Evolutionary conservation across 2,329 filamentous ascomycete species (phyloP).

Genomic region (Alternaria triticina): DNA sequence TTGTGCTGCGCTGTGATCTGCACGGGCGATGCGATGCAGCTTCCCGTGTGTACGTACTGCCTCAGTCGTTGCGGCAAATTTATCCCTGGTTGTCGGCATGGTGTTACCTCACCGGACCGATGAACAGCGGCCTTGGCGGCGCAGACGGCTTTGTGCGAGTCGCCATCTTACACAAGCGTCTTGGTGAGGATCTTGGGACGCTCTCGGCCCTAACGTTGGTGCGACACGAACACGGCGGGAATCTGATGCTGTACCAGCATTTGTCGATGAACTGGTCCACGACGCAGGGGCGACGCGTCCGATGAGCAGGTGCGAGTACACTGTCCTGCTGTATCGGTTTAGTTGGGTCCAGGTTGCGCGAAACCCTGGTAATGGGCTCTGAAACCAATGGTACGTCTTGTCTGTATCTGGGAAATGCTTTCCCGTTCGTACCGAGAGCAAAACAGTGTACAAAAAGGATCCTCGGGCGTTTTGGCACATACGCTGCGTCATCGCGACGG

Average conservation of each 20-base stretch:
- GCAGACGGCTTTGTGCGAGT: conserved; percentile 10
- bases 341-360: background rate
- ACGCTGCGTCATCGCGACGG: background rate
- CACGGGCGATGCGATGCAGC: conserved; percentile 2
- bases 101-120: background rate
- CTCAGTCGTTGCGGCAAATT: conserved; percentile 8
- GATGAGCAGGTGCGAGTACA: background rate
- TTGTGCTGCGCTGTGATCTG: background rate
- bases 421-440: background rate
- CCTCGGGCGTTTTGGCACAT: background rate
- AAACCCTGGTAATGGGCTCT: background rate
- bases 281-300: background rate
- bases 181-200: background rate
- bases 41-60: conserved; percentile 5
- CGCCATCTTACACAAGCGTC: conserved; percentile 2
- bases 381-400: background rate
- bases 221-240: conserved; percentile 6
- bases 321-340: background rate
- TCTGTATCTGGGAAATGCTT: background rate
- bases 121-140: background rate
- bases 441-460: background rate
- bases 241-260: conserved; percentile 1
- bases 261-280: background rate
- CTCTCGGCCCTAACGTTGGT: background rate
- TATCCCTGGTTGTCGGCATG: conserved; percentile 3